A percentile compares a stretch with the other conserved stretches of the same genome.
Evolutionary conservation across 1,284 basidiomycete species (phyloP).

Genomic region (Fomitopsis betulina): DNA sequence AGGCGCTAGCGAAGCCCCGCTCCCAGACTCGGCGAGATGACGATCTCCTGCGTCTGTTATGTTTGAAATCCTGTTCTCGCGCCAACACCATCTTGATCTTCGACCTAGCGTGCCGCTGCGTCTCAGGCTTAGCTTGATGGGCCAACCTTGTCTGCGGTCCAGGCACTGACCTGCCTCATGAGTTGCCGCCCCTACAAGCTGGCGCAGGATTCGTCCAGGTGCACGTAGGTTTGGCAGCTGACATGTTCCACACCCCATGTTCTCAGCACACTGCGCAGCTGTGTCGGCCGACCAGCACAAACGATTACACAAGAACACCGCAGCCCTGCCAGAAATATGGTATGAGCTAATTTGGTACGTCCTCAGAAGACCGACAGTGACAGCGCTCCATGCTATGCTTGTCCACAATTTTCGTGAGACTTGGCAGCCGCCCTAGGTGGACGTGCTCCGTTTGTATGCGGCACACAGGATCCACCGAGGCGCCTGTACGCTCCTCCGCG

Average conservation of each 20-base stretch:
- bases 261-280: background rate
- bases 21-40: background rate
- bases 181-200: background rate
- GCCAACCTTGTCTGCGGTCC: background rate
- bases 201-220: background rate
- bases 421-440: background rate
- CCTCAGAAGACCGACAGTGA: background rate
- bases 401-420: background rate
- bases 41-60: background rate
- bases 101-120: background rate
- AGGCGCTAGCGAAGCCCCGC: background rate
- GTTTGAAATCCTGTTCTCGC: background rate
- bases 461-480: background rate
- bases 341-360: background rate
- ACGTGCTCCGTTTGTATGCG: background rate
- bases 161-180: background rate
- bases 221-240: background rate
- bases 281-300: background rate
- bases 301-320: background rate
- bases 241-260: background rate
- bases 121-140: background rate
- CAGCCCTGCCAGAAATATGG: background rate
- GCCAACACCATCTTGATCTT: background rate
- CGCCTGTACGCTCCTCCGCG: background rate
- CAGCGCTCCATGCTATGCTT: background rate